phyloP scores from a whole-genome alignment of 2,329 filamentous ascomycete genomes.

The Fusarium sp. region DNA sequence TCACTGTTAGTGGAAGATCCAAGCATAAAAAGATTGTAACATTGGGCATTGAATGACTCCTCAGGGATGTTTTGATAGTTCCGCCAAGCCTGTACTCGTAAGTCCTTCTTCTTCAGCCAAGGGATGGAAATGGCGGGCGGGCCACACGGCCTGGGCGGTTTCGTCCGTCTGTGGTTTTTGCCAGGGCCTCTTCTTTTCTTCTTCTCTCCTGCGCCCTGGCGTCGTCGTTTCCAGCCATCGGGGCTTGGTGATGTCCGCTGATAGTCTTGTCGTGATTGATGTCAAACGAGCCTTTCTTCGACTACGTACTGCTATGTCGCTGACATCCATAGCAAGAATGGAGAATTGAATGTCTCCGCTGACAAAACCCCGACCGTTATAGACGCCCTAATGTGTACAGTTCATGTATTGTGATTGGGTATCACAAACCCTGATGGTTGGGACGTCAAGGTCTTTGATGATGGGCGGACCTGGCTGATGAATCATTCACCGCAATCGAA shows the following conservation, averaged over 20 bases:
- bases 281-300: conserved; percentile 8
- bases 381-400: conserved; percentile 16
- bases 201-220: conserved; percentile 29
- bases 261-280: conserved; percentile 9
- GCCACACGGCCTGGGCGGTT: conserved; percentile 5
- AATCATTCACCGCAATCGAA: conserved; percentile 36
- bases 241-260: conserved; percentile 16
- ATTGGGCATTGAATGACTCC: background rate
- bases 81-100: conserved; percentile 12
- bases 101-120: background rate
- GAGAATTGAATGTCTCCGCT: conserved; percentile 18
- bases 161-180: conserved; percentile 21
- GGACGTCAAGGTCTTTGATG: conserved; percentile 28
- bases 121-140: conserved; percentile 1
- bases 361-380: conserved; percentile 28
- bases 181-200: conserved; percentile 2
- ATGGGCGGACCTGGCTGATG: conserved; percentile 34
- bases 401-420: conserved; percentile 20
- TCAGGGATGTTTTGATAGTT: conserved; percentile 4
- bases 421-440: conserved; percentile 15
- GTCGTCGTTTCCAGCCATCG: conserved; percentile 16
- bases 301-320: background rate
- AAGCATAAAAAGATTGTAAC: conserved; percentile 3
- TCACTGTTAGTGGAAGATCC: conserved; percentile 13
- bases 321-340: conserved; percentile 8